phyloP scores from a whole-genome alignment of 2,329 filamentous ascomycete genomes.

The Alternaria gansuensis region DNA sequence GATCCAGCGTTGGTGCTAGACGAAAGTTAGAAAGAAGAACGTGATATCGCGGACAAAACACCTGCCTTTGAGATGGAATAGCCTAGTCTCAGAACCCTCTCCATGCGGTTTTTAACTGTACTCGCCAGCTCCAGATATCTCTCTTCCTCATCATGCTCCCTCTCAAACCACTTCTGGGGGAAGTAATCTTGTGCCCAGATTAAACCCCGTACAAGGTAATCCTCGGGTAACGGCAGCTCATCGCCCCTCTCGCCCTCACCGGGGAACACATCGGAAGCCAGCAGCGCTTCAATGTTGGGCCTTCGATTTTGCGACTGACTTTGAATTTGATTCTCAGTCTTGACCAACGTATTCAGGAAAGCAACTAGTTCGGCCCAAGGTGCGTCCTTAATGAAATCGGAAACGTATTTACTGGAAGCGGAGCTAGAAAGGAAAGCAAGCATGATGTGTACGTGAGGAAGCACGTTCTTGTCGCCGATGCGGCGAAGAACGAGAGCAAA shows the following conservation, averaged over 20 bases:
- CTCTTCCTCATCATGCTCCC: conserved; percentile 72
- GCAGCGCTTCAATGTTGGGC: conserved; percentile 46
- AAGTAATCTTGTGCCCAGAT: conserved; percentile 68
- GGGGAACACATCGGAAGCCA: conserved; percentile 57
- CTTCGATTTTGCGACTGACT: conserved; percentile 11
- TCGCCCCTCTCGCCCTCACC: conserved; percentile 48
- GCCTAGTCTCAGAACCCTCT: conserved; percentile 68
- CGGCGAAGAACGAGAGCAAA: conserved; percentile 61
- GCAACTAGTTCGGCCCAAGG: conserved; percentile 64
- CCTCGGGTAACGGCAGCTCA: conserved; percentile 70
- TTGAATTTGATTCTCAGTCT: conserved; percentile 44
- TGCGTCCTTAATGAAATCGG: conserved; percentile 47
- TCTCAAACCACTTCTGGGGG: conserved; percentile 67
- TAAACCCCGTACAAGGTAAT: conserved; percentile 72
- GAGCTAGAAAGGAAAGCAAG: conserved; percentile 66
- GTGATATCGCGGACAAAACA: background rate
- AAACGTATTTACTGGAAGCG: conserved; percentile 50
- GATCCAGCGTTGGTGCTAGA: conserved; percentile 44
- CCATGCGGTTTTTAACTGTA: conserved; percentile 65
- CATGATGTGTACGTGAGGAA: conserved; percentile 70
- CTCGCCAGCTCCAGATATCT: conserved; percentile 69
- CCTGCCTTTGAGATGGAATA: conserved; percentile 55
- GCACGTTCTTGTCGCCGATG: conserved; percentile 65
- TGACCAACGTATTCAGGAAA: conserved; percentile 64
- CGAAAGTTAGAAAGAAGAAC: conserved; percentile 21